Conservation (phyloP, 306 rosid species). For the Begonia fuchsioides region DNA sequence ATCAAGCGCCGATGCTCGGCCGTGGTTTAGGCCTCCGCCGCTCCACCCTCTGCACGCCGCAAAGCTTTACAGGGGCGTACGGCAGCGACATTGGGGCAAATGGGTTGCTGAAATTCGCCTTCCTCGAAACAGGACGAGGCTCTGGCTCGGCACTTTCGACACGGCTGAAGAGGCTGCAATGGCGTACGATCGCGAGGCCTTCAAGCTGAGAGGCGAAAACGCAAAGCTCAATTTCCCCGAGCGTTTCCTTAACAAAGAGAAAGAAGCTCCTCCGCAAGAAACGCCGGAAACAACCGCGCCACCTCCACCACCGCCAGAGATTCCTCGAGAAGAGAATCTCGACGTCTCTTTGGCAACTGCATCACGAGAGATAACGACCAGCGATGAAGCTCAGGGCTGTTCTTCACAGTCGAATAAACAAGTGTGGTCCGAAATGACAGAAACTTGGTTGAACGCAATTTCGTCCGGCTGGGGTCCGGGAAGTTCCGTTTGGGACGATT, state of each 20-base stretch:
- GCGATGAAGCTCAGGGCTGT: constrained; percentile 21
- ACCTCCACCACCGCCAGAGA: neutral
- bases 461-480: constrained; percentile 90
- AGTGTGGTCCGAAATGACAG: constrained; percentile 82
- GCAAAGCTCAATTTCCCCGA: constrained; percentile 92
- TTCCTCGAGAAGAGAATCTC: constrained; percentile 19
- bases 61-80: constrained; percentile 85
- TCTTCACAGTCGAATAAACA: constrained; percentile 34
- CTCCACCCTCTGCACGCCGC: constrained; percentile 54
- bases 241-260: constrained; percentile 42
- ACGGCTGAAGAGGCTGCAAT: constrained; percentile 95
- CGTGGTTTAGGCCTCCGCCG: constrained; percentile 19
- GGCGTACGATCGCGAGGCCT: constrained; percentile 96
- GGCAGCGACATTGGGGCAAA: constrained; percentile 98
- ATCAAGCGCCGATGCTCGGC: neutral
- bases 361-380: constrained; percentile 21
- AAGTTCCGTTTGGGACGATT: constrained; percentile 88
- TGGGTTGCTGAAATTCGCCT: constrained; percentile 98
- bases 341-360: constrained; percentile 35
- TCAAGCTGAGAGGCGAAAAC: constrained; percentile 77
- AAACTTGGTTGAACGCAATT: constrained; percentile 70
- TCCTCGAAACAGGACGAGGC: constrained; percentile 80
- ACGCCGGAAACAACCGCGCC: constrained; percentile 7
- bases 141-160: constrained; percentile 96
- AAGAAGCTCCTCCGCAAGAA: neutral